A percentile compares a stretch with the other conserved stretches of the same genome.
phyloP scores from a whole-genome alignment of 306 rosid genomes.

The Gastrolobium bilobum region DNA sequence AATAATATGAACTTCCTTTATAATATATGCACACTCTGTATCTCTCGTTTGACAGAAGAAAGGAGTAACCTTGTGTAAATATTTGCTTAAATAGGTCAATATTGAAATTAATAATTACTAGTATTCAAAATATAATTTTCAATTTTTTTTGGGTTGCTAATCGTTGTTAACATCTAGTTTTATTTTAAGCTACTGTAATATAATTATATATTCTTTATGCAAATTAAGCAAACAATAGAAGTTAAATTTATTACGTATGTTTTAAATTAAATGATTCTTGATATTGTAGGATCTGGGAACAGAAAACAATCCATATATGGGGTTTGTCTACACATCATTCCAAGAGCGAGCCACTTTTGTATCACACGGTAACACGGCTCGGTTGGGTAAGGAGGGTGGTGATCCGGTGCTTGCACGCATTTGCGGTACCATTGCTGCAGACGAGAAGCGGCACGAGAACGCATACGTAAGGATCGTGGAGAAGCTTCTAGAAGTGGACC shows the following conservation, averaged over 20 bases:
- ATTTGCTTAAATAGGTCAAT: too few relatives aligned
- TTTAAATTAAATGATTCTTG: neutral
- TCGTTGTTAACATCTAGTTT: too few relatives aligned
- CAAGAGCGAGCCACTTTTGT: slow-evolving; percentile 68
- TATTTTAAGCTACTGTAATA: too few relatives aligned
- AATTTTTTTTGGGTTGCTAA: too few relatives aligned
- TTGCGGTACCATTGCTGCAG: slow-evolving; percentile 66
- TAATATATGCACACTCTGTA: too few relatives aligned
- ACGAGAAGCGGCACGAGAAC: slow-evolving; percentile 69
- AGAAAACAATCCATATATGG: slow-evolving; percentile 74
- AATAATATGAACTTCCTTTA: too few relatives aligned
- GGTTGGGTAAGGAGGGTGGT: slow-evolving; percentile 58
- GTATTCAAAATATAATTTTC: too few relatives aligned
- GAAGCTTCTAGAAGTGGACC: slow-evolving; percentile 71
- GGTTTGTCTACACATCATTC: slow-evolving; percentile 70
- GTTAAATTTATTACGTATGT: neutral
- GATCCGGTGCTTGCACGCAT: slow-evolving; percentile 62
- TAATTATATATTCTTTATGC: too few relatives aligned
- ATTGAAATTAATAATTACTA: too few relatives aligned
- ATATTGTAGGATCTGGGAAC: slow-evolving; percentile 56
- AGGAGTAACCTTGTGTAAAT: too few relatives aligned
- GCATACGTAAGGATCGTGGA: slow-evolving; percentile 57
- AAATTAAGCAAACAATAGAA: too few relatives aligned
- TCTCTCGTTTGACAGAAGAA: too few relatives aligned
- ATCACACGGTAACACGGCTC: slow-evolving; percentile 49